A percentile compares a stretch with the other conserved stretches of the same genome.
Conservation (phyloP, 805 yeast genomes). For the Diddensiella caesifluorescens region DNA sequence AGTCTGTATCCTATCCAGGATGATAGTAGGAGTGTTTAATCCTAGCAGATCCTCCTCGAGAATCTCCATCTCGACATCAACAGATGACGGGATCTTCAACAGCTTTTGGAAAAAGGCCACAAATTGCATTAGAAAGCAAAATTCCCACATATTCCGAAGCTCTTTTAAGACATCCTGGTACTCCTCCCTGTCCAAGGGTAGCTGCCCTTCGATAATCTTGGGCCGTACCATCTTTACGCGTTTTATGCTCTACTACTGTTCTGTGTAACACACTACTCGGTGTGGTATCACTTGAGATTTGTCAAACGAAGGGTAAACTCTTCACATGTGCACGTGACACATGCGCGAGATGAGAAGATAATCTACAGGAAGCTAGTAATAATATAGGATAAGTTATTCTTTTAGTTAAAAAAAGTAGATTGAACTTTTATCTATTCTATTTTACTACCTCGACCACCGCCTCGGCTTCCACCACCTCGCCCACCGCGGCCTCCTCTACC, state of each 20-base stretch:
- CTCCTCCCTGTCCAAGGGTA: slow-evolving; percentile 19
- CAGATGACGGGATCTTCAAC: slow-evolving; percentile 23
- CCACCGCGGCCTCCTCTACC: slow-evolving; percentile 10
- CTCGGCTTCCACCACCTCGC: slow-evolving; percentile 6
- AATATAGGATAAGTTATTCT: too few species aligned
- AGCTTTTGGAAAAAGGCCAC: slow-evolving; percentile 23
- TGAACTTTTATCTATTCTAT: background rate
- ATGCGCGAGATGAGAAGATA: too few species aligned
- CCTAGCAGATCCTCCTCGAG: slow-evolving; percentile 33
- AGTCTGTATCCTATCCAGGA: slow-evolving; percentile 13
- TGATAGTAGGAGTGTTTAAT: slow-evolving; percentile 14
- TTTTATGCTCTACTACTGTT: too few species aligned
- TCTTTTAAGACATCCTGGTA: slow-evolving; percentile 17
- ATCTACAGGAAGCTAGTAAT: too few species aligned
- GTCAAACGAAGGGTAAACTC: too few species aligned
- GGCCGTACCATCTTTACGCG: slow-evolving; percentile 4
- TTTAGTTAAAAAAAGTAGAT: too few species aligned
- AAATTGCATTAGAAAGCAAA: slow-evolving; percentile 29
- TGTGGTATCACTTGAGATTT: too few species aligned
- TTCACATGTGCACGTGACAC: background rate
- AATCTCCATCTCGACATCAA: slow-evolving; percentile 25
- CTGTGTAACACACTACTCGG: too few species aligned
- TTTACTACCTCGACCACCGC: slow-evolving; percentile 3
- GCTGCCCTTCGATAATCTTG: background rate
- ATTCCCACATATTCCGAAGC: slow-evolving; percentile 31